A percentile compares a stretch with the other conserved stretches of the same genome.
Evolutionary conservation across 2,329 filamentous ascomycete genomes (phyloP).

Genomic region (Calonectria pteridis): DNA sequence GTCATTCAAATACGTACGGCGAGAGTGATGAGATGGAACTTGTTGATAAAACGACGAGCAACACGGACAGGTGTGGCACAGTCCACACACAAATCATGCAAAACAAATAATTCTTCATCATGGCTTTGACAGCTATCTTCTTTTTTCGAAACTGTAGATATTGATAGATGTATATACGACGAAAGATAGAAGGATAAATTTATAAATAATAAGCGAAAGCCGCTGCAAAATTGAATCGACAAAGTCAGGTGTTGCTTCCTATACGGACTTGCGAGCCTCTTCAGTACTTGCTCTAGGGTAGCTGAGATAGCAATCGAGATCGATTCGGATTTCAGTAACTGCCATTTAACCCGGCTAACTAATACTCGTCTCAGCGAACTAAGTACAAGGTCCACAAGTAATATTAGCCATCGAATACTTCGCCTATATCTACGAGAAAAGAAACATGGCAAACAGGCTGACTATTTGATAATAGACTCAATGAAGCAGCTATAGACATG

Average conservation of each 20-base stretch:
- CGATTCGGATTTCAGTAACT: no score
- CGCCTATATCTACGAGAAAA: no score
- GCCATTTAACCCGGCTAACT: no score
- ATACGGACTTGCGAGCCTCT: neutral
- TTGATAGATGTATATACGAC: neutral
- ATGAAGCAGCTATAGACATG: no score
- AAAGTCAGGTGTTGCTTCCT: no score
- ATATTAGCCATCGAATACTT: no score
- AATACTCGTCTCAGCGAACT: no score
- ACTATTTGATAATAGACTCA: no score
- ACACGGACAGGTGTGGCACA: neutral
- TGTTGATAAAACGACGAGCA: neutral
- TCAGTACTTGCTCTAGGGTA: no score
- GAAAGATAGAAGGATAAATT: neutral
- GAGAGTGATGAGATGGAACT: neutral
- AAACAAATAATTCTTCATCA: neutral
- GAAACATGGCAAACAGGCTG: no score
- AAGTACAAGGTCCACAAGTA: no score
- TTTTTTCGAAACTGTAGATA: neutral
- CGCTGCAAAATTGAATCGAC: neutral
- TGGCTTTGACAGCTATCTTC: neutral
- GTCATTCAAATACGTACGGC: neutral
- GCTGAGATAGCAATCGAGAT: no score
- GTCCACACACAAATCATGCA: neutral
- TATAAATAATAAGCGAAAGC: neutral